Percentiles rank a stretch among this genome's conserved stretches.
phyloP scores from a whole-genome alignment of 345 rosid species.

The Melaleuca alternifolia region DNA sequence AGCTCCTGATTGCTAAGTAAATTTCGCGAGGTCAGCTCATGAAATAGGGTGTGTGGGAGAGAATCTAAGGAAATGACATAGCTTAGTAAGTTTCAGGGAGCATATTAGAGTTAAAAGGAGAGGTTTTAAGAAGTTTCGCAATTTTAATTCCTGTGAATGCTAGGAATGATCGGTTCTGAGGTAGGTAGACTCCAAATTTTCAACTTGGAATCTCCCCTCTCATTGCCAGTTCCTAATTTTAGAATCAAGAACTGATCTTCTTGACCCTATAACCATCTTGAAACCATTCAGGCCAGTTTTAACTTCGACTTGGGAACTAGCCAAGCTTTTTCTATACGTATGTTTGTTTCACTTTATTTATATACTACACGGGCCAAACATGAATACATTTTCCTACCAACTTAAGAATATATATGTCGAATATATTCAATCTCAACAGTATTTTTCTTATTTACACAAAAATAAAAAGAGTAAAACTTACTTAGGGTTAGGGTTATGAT shows the following conservation, averaged over 20 bases:
- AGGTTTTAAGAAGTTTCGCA: neutral
- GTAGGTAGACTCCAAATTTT: neutral
- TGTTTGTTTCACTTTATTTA: neutral
- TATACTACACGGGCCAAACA: neutral
- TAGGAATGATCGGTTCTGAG: neutral
- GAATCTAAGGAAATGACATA: neutral
- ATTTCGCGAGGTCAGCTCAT: neutral
- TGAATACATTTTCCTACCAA: neutral
- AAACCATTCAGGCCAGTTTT: too few relatives aligned
- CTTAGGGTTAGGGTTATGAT: neutral
- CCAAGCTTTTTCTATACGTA: neutral
- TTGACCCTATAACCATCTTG: neutral
- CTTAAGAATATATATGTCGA: neutral
- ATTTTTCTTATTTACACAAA: neutral
- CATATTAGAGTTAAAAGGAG: neutral
- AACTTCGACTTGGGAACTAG: neutral
- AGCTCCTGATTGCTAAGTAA: too few relatives aligned
- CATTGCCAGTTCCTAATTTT: neutral
- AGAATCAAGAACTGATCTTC: neutral
- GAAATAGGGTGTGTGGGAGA: neutral
- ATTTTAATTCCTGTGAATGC: neutral
- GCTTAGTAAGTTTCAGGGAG: neutral
- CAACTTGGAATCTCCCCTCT: neutral
- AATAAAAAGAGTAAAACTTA: neutral
- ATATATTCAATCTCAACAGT: neutral